Evolutionary conservation across 2,329 filamentous ascomycete genomes (phyloP).

Genomic region (Ceratocystis cubensis): DNA sequence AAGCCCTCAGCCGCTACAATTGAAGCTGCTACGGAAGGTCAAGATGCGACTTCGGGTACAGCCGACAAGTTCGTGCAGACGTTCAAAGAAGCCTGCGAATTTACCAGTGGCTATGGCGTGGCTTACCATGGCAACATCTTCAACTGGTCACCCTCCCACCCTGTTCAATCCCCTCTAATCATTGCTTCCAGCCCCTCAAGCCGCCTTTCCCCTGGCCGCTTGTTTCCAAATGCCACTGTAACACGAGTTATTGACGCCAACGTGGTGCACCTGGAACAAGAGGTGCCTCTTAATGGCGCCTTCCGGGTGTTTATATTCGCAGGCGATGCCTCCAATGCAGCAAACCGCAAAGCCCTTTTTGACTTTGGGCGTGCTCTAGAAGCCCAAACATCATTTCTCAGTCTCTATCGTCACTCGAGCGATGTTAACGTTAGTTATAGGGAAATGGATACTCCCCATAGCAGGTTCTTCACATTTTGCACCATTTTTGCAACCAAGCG

Average conservation of each 20-base stretch:
- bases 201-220: constrained; percentile 54
- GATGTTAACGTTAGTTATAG: constrained; percentile 54
- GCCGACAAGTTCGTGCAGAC: constrained; percentile 69
- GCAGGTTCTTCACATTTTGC: constrained; percentile 65
- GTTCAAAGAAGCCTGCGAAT: constrained; percentile 84
- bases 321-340: constrained; percentile 43
- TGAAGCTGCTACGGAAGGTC: constrained; percentile 43
- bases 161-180: constrained; percentile 57
- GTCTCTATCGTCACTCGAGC: constrained; percentile 50
- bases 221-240: constrained; percentile 67
- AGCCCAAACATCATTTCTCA: constrained; percentile 59
- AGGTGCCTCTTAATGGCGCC: constrained; percentile 75
- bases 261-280: constrained; percentile 79
- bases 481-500: constrained; percentile 60
- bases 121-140: constrained; percentile 69
- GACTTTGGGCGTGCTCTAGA: constrained; percentile 57
- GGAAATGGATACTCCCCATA: constrained; percentile 76
- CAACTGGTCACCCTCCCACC: constrained; percentile 69
- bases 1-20: constrained; percentile 63
- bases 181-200: constrained; percentile 48
- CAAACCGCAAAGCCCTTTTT: constrained; percentile 48
- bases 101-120: constrained; percentile 85
- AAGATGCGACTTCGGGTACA: constrained; percentile 22
- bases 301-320: constrained; percentile 80
- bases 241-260: constrained; percentile 83